Conservation (phyloP, 306 rosid genomes). For the Lupinus albus region DNA sequence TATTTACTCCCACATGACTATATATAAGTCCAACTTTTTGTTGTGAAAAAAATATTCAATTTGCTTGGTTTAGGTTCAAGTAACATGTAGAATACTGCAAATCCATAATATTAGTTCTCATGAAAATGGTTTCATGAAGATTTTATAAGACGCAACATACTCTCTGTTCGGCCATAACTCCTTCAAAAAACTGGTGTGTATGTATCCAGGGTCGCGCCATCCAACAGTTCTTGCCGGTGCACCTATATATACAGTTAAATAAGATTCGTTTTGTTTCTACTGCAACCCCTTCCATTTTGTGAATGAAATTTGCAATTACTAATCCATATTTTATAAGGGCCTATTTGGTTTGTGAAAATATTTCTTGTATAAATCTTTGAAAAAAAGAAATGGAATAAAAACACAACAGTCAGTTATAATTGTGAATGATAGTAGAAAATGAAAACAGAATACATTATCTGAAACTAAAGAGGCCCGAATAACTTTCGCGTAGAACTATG, state of each 20-base stretch:
- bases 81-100: slow-evolving; percentile 23
- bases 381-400: too few relatives aligned
- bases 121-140: slow-evolving; percentile 26
- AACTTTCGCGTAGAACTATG: background rate
- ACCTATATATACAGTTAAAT: slow-evolving; percentile 51
- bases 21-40: slow-evolving; percentile 12
- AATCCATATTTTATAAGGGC: slow-evolving; percentile 7
- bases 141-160: slow-evolving; percentile 50
- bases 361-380: too few relatives aligned
- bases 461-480: background rate
- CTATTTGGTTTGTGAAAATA: too few relatives aligned
- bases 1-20: slow-evolving; percentile 20
- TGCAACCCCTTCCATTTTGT: slow-evolving; percentile 2
- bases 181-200: slow-evolving; percentile 82
- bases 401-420: too few relatives aligned
- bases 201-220: slow-evolving; percentile 94
- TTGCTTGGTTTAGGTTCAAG: slow-evolving; percentile 6
- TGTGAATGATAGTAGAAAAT: too few relatives aligned
- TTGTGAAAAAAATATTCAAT: background rate
- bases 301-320: slow-evolving; percentile 12
- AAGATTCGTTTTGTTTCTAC: slow-evolving; percentile 20
- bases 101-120: slow-evolving; percentile 16
- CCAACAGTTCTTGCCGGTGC: slow-evolving; percentile 94
- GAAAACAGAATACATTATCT: too few relatives aligned
- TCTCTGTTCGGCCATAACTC: slow-evolving; percentile 80